Base-by-base conservation (phyloP, 805 yeast genomes). In the Ogataea henricii region DNA sequence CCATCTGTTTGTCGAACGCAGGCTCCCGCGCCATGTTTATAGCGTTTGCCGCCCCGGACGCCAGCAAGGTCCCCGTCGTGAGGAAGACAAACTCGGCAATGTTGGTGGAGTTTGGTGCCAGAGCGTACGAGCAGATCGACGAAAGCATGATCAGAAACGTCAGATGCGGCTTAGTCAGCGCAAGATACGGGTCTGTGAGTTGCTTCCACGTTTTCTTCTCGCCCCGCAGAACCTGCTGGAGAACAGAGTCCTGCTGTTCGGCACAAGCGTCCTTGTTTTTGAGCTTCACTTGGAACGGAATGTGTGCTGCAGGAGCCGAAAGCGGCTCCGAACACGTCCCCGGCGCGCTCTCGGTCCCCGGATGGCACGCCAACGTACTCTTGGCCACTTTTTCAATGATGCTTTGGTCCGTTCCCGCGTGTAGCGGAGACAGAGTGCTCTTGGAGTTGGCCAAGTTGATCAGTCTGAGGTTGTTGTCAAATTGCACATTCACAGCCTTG, bases 1-100 rank as follows among this genome's bases (percentile, higher is more conserved):
- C 78, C 99, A 94, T 94, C 62, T 79, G 77, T 40, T 79, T 76
- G 63, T 94, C 99, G 62, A 82, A 94, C 17, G 81, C 86, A 1
- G 97, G 96, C 67, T 94, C 99, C 56, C 99, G 74, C 1, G 90
- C 98, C 96, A 91, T 92, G 63, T 94, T 94, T 40, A 94, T 89
- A 3, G 98, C 96, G 68, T 94, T 94, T 2, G 99, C 99, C 2
- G 97, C 83, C 9, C 96, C 95, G 0, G 97, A 89, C 54, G 94
- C 81, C 27, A 94, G 69, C 1, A 92, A 80, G 0, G 97, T 94
- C 13, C 99, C 99, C 0, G 77, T 66, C 0, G 97, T 88, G 26
- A 94, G 72, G 55, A 82, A 82, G 26, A 87, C 59, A 41, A 94
- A 75, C 52, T 88, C 84, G 6, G 80, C 71, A 3, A 92, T 65